Percentiles rank a stretch among this genome's conserved stretches.
Evolutionary conservation across 257 asterid species (phyloP).

Genomic region (Plantago ovata): DNA sequence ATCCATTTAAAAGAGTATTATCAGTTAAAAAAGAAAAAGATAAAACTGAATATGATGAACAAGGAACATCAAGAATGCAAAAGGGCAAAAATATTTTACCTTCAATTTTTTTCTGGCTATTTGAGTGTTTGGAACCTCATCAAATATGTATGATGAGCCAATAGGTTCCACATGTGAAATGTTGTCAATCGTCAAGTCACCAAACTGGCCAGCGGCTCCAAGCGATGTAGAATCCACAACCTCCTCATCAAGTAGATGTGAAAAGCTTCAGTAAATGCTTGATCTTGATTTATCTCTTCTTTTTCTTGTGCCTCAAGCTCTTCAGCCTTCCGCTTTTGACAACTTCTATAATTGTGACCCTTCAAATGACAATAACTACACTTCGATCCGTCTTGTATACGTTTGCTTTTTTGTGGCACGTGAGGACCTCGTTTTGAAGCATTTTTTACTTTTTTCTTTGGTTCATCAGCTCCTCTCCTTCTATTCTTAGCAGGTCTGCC

Average conservation of each 20-base stretch:
- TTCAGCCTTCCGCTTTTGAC: not conserved
- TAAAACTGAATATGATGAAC: too few relatives aligned
- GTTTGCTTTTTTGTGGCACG: not conserved
- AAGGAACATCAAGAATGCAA: too few relatives aligned
- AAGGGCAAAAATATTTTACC: too few relatives aligned
- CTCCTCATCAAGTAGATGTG: not conserved
- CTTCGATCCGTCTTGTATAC: not conserved
- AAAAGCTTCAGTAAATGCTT: not conserved
- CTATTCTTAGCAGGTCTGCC: not conserved
- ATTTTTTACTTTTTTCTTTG: not conserved
- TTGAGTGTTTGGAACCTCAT: not conserved
- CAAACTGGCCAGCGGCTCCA: not conserved
- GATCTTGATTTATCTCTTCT: not conserved
- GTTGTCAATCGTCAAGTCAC: not conserved
- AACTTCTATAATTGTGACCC: not conserved
- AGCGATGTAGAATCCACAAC: not conserved
- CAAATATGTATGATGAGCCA: not conserved
- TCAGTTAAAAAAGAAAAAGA: too few relatives aligned
- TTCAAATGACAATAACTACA: not conserved
- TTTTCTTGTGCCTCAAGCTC: not conserved
- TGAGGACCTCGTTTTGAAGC: not conserved
- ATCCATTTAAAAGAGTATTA: too few relatives aligned
- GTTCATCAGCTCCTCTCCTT: conserved; percentile 2
- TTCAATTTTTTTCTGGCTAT: not conserved
- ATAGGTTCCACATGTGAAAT: not conserved